Conservation (phyloP, 1,284 basidiomycete species). For the Naganishia albida region DNA sequence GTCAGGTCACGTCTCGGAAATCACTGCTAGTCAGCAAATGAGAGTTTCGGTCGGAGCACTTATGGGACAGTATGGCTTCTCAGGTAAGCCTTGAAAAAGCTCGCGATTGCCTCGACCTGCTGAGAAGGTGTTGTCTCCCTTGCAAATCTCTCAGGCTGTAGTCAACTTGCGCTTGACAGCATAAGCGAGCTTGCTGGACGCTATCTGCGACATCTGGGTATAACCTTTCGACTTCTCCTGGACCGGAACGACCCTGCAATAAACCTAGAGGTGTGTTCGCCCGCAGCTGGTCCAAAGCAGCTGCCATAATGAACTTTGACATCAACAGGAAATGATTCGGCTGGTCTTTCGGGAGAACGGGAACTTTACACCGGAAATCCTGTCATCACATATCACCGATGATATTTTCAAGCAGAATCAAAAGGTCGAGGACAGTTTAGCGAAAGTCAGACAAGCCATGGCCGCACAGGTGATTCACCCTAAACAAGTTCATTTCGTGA, state of each 20-base stretch:
- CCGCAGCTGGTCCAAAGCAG: neutral
- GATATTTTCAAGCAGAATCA: slow-evolving; percentile 81
- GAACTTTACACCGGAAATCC: slow-evolving; percentile 68
- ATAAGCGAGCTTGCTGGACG: slow-evolving; percentile 77
- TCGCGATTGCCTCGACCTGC: neutral
- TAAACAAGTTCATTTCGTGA: neutral
- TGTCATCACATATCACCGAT: slow-evolving; percentile 85
- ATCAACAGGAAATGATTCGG: slow-evolving; percentile 81
- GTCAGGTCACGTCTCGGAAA: slow-evolving; percentile 48
- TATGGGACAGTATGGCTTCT: slow-evolving; percentile 83
- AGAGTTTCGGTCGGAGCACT: slow-evolving; percentile 61
- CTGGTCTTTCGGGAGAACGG: slow-evolving; percentile 88
- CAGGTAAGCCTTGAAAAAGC: slow-evolving; percentile 61
- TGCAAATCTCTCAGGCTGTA: slow-evolving; percentile 50
- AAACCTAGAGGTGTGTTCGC: slow-evolving; percentile 69
- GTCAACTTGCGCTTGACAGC: slow-evolving; percentile 71
- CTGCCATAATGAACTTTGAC: slow-evolving; percentile 5
- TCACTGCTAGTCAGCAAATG: slow-evolving; percentile 45
- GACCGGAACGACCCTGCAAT: slow-evolving; percentile 79
- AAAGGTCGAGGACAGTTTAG: slow-evolving; percentile 75
- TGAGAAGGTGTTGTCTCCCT: neutral
- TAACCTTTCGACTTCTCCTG: slow-evolving; percentile 74
- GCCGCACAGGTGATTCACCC: slow-evolving; percentile 64
- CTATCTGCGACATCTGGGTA: slow-evolving; percentile 81
- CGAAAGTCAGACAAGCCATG: slow-evolving; percentile 80